Base-by-base conservation (phyloP, 169 alveolate species). In the Sarcocystis neurona region DNA sequence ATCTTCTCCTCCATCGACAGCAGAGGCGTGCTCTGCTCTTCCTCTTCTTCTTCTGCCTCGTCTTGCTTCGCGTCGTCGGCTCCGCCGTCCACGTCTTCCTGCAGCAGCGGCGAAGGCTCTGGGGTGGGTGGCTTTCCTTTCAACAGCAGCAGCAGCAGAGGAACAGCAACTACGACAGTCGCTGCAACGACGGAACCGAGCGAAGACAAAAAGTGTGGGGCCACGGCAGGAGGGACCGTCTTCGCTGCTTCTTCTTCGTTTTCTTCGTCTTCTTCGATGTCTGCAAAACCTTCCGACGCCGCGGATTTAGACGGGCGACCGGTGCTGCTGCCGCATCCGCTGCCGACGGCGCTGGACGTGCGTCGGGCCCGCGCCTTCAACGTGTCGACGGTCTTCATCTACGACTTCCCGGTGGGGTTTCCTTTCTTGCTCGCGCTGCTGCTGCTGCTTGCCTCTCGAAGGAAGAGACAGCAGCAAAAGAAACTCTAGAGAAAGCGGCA, bases 231-330 rank as follows among this genome's bases (percentile, higher is more conserved):
- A 50, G 1, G 34, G 58, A 48, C 32, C 5, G 30, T 39, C 30
- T 48, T 27, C 63, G 30, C 63, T 37, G 47, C 30, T 43, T 27
- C 27, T 32, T 58, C 89, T 1, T 79, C 50, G 32, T 50, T 48
- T 50, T 10, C 68, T 37, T 53, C 63, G 1, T 56, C 18, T 74
- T 46, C 50, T 23, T 20, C 4, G 56, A 4, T 50, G 37, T 75
- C 87, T 39, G 77, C 60, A n/a, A 56, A 77, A 44, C 74, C 60
- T 47, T 75, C 87, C 70, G 84, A 84, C 80, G 93, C 84, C 84
- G 68, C 79, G 50, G 89, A 75, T 68, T 92, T 85, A 39, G 94
- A 92, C 56, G 94, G 94, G 23, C 79, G 82, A 27, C 94, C 92
- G 20, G 88, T 92, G 15, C 84, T 70, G 66, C 70, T 84, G 41